Percentiles rank a stretch among this genome's conserved stretches.
Evolutionary conservation across 345 rosid genomes (phyloP).

Genomic region (Mangifera indica): DNA sequence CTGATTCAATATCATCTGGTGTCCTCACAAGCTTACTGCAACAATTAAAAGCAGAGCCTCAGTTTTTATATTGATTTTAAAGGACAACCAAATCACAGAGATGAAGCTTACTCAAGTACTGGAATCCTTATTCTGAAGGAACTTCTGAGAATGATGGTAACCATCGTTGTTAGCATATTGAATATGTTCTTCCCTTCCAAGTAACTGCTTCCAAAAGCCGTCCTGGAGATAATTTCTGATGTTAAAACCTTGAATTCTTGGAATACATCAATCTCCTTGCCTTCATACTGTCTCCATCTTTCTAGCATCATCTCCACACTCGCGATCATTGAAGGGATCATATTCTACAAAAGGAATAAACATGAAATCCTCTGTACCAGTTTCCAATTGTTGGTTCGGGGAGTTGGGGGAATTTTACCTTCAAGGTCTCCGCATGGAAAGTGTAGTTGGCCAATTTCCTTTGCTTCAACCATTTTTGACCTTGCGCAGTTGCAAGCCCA

Average conservation of each 20-base stretch:
- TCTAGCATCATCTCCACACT: conserved; percentile 42
- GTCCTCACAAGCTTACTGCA: conserved; percentile 7
- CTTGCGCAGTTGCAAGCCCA: conserved; percentile 30
- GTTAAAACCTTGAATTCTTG: conserved; percentile 39
- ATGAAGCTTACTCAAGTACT: conserved; percentile 24
- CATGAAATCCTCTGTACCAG: neutral
- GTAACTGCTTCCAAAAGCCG: conserved; percentile 53
- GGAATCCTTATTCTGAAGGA: conserved; percentile 26
- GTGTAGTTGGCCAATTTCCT: conserved; percentile 51
- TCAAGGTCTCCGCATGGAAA: conserved; percentile 45
- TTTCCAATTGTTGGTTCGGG: too few relatives aligned
- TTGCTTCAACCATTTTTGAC: conserved; percentile 42
- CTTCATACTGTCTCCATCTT: conserved; percentile 35
- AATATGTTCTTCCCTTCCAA: conserved; percentile 44
- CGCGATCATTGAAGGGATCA: conserved; percentile 36
- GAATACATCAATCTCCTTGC: conserved; percentile 37
- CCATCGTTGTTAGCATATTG: conserved; percentile 27
- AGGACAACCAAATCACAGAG: neutral
- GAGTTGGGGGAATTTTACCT: conserved; percentile 22
- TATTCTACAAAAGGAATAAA: conserved; percentile 21
- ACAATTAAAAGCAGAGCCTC: too few relatives aligned
- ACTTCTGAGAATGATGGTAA: conserved; percentile 16
- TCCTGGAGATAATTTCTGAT: conserved; percentile 46
- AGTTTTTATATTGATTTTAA: too few relatives aligned
- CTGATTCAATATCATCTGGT: conserved; percentile 12